phyloP scores from a whole-genome alignment of 1,284 basidiomycete species.

The Entoloma clypeatum region DNA sequence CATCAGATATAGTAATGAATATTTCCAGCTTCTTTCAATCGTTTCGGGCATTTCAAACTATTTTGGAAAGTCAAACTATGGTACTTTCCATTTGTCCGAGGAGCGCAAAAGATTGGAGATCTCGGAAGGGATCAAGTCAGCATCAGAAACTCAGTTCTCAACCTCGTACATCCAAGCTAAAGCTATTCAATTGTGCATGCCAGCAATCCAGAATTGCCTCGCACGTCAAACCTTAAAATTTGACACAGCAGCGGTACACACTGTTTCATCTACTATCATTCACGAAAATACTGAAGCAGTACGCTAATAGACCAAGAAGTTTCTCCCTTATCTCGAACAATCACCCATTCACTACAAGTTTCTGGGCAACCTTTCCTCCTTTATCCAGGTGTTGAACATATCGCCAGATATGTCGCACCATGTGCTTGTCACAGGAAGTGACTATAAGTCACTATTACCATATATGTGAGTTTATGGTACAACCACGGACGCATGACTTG shows the following conservation, averaged over 20 bases:
- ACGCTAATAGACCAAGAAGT: constrained; percentile 19
- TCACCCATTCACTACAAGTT: constrained; percentile 16
- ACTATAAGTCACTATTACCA: no score
- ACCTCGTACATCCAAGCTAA: constrained; percentile 17
- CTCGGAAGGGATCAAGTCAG: constrained; percentile 13
- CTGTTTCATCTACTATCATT: not conserved
- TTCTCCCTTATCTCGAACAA: constrained; percentile 18
- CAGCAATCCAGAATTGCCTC: constrained; percentile 16
- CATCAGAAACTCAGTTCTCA: constrained; percentile 19
- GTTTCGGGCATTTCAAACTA: constrained; percentile 19
- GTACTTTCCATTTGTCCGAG: constrained; percentile 14
- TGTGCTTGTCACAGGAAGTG: no score
- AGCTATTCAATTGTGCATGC: constrained; percentile 16
- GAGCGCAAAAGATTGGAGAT: constrained; percentile 13
- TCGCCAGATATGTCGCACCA: no score
- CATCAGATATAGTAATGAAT: not conserved
- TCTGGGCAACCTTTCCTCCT: constrained; percentile 14
- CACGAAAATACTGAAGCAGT: not conserved
- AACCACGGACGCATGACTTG: no score
- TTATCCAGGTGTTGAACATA: no score
- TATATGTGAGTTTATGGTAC: no score
- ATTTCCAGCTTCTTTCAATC: constrained; percentile 9
- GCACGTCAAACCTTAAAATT: constrained; percentile 12
- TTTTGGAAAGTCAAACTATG: constrained; percentile 22
- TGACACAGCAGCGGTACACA: constrained; percentile 16